Conservation (phyloP, 495 filamentous ascomycete species). For the Opeltia flavorubescens region DNA sequence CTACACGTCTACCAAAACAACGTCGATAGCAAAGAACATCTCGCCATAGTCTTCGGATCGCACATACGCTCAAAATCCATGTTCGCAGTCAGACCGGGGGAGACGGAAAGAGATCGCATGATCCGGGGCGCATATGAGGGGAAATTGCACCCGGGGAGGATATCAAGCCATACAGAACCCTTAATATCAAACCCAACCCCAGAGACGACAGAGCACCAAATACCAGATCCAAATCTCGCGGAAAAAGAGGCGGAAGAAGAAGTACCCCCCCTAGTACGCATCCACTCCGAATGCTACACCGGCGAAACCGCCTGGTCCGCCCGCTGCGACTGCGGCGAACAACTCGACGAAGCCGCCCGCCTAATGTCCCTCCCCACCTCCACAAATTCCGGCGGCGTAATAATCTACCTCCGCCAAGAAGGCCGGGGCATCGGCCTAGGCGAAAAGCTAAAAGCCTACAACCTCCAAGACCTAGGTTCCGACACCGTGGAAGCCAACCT, state of each 20-base stretch:
- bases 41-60: conserved; percentile 93
- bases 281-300: conserved; percentile 98
- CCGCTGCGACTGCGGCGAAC: conserved; percentile 93
- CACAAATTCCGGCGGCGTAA: conserved; percentile 67
- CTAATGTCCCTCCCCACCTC: conserved; percentile 72
- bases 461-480: conserved; percentile 85
- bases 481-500: conserved; percentile 96
- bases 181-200: not conserved
- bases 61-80: conserved; percentile 68
- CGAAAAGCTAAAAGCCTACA: conserved; percentile 96
- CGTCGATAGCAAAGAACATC: conserved; percentile 86
- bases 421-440: conserved; percentile 87
- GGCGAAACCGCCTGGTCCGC: conserved; percentile 97
- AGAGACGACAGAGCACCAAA: not conserved
- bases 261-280: conserved; percentile 61
- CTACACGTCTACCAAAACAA: conserved; percentile 89
- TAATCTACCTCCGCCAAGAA: conserved; percentile 92
- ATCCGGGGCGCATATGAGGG: conserved; percentile 88
- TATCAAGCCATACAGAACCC: conserved; percentile 45
- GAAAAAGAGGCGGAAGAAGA: conserved; percentile 11
- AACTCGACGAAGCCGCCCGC: conserved; percentile 88
- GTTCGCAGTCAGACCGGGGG: conserved; percentile 66
- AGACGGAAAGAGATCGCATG: conserved; percentile 93
- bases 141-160: conserved; percentile 71
- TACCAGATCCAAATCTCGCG: not conserved